Evolutionary conservation across 306 rosid genomes (phyloP), one percentile per base, ranked within the genome.

Genomic region (Lupinus albus): DNA sequence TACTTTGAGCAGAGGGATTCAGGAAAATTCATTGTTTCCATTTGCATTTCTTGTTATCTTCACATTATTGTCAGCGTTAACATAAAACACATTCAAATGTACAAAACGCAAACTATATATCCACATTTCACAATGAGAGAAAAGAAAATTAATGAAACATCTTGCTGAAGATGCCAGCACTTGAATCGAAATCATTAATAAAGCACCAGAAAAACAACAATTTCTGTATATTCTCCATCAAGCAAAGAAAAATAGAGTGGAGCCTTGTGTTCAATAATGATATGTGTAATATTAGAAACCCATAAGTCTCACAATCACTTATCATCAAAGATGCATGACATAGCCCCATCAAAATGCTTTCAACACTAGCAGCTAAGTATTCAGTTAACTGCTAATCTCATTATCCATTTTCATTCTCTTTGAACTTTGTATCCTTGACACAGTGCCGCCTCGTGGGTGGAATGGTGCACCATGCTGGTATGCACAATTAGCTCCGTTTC

Each of bases 321-420:
- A 45, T 20, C 15, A 35, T 73, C 55, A 53, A 15, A 44, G 30
- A 21, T 18, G 60, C 5, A 64, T 56, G 46, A 46, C 28, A 69
- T 62, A 49, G 25, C 25, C 25, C 25, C 2, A 2, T 55, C 65
- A 70, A 36, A 28, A 55, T 18, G 45, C 52, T 20, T 9, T 35
- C 57, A 48, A 52, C 30, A 76, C 44, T 53, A 64, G 61, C 77
- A 71, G 36, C 49, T 14, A 11, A 71, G 20, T 6, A 38, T 59
- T 50, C 70, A 61, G 53, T 72, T 67, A 91, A 81, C 94, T 84
- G 84, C 91, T 88, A 44, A 93, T 88, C 78, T 90, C 94, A 49
- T 88, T 82, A 74, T 90, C 98, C 69, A 84, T 5, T 82, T 93
- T 93, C 78, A 82, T 81, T 85, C 98, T 82, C 75, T 93, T 93